Base-by-base conservation (phyloP, 345 rosid genomes). In the Brassica juncea region DNA sequence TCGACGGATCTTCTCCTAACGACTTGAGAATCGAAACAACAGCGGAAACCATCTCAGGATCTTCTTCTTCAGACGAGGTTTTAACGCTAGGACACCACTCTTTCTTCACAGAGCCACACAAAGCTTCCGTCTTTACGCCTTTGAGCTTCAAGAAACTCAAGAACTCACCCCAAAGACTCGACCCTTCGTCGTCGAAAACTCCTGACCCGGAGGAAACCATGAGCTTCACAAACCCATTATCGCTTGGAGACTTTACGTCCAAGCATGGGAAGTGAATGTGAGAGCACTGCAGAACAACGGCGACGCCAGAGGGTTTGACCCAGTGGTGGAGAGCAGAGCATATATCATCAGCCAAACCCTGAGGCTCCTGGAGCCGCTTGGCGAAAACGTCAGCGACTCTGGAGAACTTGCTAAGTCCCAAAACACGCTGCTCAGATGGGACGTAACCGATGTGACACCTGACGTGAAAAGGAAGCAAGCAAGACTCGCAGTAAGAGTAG, bases 341-440 rank as follows among this genome's bases (percentile, higher is more conserved):
- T 8, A 96, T 70, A 72, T 96, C 94, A 66, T 87, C 84, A 37
- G 91, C 97, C 64, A 93, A 77, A 72, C 92, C 89, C 67, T 92
- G 94, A 58, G 99, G 98, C 34, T 88, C 84, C 78, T 96, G 98
- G 37, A 93, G 97, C 64, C 95, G 84, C 84, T 89, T 93, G 19
- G 92, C 94, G 79, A 89, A 96, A 55, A 93, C 88, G 82, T 93
- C 94, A 30, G 97, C 81, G 9, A 93, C 97, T 79, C 98, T 88
- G 1, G 97, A 91, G 78, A 93, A 88, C 84, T 96, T 96, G 87
- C 99, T 96, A 66, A 96, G 82, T 70, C 99, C 98, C 27, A 96
- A 81, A 23, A 96, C 98, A 35, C 84, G 86, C 63, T 90, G 86
- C 30, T 91, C 89, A 3, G 91, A 87, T 12, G 99, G 97, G 73